phyloP scores from a whole-genome alignment of 2,329 filamentous ascomycete genomes.

The Epichloe sibirici region DNA sequence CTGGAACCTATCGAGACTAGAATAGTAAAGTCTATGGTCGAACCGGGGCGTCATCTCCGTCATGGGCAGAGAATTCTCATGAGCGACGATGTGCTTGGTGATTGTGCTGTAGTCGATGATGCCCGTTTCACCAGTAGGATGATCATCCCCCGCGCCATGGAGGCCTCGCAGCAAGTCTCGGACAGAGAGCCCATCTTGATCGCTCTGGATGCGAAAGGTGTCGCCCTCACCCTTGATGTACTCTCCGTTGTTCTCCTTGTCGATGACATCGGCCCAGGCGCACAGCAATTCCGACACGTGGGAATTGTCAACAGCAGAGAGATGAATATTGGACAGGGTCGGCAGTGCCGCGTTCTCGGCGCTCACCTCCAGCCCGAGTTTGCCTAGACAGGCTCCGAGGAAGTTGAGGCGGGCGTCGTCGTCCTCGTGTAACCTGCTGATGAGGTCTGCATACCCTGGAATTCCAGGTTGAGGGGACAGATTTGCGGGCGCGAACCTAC shows the following conservation, averaged over 20 bases:
- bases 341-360: conserved; percentile 58
- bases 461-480: conserved; percentile 55
- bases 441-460: conserved; percentile 57
- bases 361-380: conserved; percentile 71
- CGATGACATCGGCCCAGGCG: conserved; percentile 55
- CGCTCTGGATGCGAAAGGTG: conserved; percentile 64
- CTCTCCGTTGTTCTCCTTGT: conserved; percentile 51
- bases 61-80: conserved; percentile 55
- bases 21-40: conserved; percentile 69
- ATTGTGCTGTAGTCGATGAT: conserved; percentile 64
- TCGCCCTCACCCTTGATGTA: conserved; percentile 74
- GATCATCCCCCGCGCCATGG: conserved; percentile 13
- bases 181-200: conserved; percentile 47
- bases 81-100: conserved; percentile 61
- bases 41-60: conserved; percentile 72
- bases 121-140: conserved; percentile 32
- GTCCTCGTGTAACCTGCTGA: conserved; percentile 54
- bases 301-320: conserved; percentile 55
- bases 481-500: conserved; percentile 71
- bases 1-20: conserved; percentile 57
- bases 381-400: conserved; percentile 64
- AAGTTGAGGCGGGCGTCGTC: conserved; percentile 63
- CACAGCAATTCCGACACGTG: conserved; percentile 57
- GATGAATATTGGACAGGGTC: conserved; percentile 68
- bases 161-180: conserved; percentile 42